Percentiles rank a stretch among this genome's conserved stretches.
Evolutionary conservation across 2,329 filamentous ascomycete genomes (phyloP).

Genomic region (Xylaria arbuscula): DNA sequence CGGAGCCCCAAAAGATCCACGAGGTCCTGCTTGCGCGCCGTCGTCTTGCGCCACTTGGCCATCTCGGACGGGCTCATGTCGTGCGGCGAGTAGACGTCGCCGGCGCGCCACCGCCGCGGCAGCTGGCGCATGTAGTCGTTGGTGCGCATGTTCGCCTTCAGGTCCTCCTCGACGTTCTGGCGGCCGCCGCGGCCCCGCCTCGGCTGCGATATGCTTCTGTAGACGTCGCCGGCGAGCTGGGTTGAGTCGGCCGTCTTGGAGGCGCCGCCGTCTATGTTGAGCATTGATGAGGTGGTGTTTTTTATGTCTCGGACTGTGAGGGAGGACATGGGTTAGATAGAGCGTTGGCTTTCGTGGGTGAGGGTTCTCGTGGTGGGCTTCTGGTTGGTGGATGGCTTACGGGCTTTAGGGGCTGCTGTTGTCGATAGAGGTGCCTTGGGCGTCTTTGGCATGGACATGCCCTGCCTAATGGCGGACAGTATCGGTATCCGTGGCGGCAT

Average conservation of each 20-base stretch:
- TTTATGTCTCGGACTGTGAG: conserved; percentile 40
- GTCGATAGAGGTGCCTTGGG: conserved; percentile 45
- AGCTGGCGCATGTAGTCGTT: conserved; percentile 71
- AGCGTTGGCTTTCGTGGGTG: not conserved
- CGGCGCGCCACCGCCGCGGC: conserved; percentile 76
- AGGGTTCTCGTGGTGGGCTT: not conserved
- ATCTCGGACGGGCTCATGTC: conserved; percentile 84
- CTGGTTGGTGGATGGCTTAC: conserved; percentile 39
- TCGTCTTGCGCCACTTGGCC: conserved; percentile 77
- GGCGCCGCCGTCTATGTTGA: conserved; percentile 41
- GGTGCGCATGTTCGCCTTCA: conserved; percentile 55
- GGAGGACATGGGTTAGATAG: not conserved
- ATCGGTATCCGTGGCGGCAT: conserved; percentile 58
- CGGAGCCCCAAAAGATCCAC: conserved; percentile 84
- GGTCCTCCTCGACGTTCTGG: conserved; percentile 50
- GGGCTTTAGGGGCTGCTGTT: conserved; percentile 38
- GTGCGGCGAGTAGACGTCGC: conserved; percentile 91
- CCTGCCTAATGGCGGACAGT: conserved; percentile 43
- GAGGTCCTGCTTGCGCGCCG: conserved; percentile 71
- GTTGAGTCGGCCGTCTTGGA: conserved; percentile 33
- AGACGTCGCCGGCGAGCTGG: conserved; percentile 33
- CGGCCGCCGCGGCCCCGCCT: not conserved
- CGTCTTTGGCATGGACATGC: conserved; percentile 37
- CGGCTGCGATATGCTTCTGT: conserved; percentile 27
- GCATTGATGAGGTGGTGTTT: conserved; percentile 40